Conservation (phyloP, 352 stramenopile genomes). For the Pythium aquatile region DNA sequence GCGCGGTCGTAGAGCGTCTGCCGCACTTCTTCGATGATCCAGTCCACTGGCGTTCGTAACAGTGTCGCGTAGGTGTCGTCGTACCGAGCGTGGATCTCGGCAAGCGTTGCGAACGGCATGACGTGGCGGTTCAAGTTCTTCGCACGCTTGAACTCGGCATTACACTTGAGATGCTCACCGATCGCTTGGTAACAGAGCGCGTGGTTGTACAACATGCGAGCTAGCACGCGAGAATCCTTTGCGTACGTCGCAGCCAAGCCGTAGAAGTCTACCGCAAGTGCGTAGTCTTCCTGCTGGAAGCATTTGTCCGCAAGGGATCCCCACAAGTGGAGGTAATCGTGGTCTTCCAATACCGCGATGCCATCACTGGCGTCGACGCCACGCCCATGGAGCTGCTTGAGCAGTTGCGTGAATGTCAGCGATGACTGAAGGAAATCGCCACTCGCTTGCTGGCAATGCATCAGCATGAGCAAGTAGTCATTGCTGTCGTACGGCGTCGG, state of each 20-base stretch:
- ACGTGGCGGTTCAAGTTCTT: slow-evolving; percentile 66
- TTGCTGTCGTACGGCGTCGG: slow-evolving; percentile 32
- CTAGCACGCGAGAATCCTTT: slow-evolving; percentile 58
- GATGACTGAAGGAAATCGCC: slow-evolving; percentile 58
- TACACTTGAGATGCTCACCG: slow-evolving; percentile 44
- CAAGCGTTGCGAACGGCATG: slow-evolving; percentile 35
- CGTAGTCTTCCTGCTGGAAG: slow-evolving; percentile 66
- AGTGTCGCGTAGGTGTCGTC: slow-evolving; percentile 47
- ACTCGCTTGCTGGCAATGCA: slow-evolving; percentile 61
- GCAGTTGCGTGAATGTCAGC: slow-evolving; percentile 40
- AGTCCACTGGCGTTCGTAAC: slow-evolving; percentile 40
- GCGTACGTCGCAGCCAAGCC: slow-evolving; percentile 56
- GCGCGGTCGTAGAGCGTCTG: slow-evolving; percentile 58
- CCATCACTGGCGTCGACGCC: slow-evolving; percentile 7
- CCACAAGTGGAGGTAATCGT: slow-evolving; percentile 60
- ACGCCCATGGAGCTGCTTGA: slow-evolving; percentile 20
- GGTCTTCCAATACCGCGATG: slow-evolving; percentile 33
- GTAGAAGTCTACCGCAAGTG: slow-evolving; percentile 61
- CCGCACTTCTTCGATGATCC: slow-evolving; percentile 59
- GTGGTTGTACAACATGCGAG: slow-evolving; percentile 52
- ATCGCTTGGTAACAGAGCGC: slow-evolving; percentile 58
- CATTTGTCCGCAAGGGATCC: slow-evolving; percentile 53
- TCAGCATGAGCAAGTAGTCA: slow-evolving; percentile 65
- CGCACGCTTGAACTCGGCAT: slow-evolving; percentile 66
- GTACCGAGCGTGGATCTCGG: slow-evolving; percentile 44